phyloP scores from a whole-genome alignment of 2,329 filamentous ascomycete genomes.

The Ascochyta viciae-villosae region DNA sequence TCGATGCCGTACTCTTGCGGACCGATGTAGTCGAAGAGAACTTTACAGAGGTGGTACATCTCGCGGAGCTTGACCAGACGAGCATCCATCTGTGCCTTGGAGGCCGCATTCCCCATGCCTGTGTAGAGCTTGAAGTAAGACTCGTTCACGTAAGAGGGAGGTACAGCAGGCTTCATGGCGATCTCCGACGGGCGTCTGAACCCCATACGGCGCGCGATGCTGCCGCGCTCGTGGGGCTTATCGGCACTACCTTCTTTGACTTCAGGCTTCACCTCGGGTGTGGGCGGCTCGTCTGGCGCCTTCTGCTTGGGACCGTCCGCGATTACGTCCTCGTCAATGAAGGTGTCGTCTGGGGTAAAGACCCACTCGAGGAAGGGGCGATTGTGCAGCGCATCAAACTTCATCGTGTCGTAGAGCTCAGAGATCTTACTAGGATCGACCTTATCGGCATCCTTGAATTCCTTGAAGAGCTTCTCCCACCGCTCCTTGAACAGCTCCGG shows the following conservation, averaged over 20 bases:
- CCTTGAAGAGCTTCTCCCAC: constrained; percentile 97
- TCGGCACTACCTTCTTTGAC: constrained; percentile 50
- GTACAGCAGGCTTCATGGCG: constrained; percentile 29
- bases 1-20: constrained; percentile 98
- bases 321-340: constrained; percentile 69
- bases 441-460: constrained; percentile 97
- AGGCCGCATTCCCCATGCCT: constrained; percentile 64
- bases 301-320: constrained; percentile 45
- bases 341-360: constrained; percentile 83
- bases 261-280: constrained; percentile 30
- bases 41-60: constrained; percentile 90
- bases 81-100: constrained; percentile 81
- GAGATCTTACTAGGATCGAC: constrained; percentile 99
- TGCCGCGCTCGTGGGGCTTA: constrained; percentile 43
- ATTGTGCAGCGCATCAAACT: constrained; percentile 97
- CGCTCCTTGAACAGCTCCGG: constrained; percentile 92
- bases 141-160: constrained; percentile 53
- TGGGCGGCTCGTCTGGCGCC: constrained; percentile 36
- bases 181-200: constrained; percentile 61
- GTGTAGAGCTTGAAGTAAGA: constrained; percentile 91
- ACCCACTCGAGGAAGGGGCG: constrained; percentile 96
- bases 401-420: constrained; percentile 99
- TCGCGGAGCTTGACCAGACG: constrained; percentile 89
- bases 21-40: constrained; percentile 97
- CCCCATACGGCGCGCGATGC: constrained; percentile 57